These are phyloP conservation scores for Puccinia polysora DNA, from an alignment of 1,284 basidiomycete species.

Conservation along the genomic window DNA sequence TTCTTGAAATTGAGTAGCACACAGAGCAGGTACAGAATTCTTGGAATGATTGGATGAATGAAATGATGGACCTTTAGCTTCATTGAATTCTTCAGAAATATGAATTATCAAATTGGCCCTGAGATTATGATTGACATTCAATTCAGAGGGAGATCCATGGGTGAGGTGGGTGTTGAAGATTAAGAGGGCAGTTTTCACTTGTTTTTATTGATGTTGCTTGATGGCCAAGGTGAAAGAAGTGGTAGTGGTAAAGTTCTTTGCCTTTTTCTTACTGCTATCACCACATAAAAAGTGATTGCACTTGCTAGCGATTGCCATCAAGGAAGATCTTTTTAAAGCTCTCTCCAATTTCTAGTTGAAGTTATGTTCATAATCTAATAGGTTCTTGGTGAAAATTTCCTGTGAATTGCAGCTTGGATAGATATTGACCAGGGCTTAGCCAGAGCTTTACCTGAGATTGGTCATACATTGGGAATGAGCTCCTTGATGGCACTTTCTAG, in stretches of 20 bases:
- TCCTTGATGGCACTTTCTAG: too few relatives aligned
- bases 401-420: too few relatives aligned
- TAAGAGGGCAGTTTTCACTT: conserved; percentile 87
- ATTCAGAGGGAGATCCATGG: conserved; percentile 85
- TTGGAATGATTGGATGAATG: conserved; percentile 55
- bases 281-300: too few relatives aligned
- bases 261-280: conserved; percentile 45
- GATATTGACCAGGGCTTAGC: too few relatives aligned
- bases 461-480: too few relatives aligned
- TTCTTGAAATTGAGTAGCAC: conserved; percentile 88
- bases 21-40: conserved; percentile 49
- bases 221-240: conserved; percentile 66
- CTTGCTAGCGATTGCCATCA: too few relatives aligned
- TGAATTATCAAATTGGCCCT: conserved; percentile 90
- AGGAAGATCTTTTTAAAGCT: too few relatives aligned
- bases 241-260: conserved; percentile 55
- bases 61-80: conserved; percentile 35
- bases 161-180: conserved; percentile 95
- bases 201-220: conserved; percentile 92
- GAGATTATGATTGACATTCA: conserved; percentile 95
- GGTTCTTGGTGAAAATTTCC: too few relatives aligned
- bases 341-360: too few relatives aligned
- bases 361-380: too few relatives aligned
- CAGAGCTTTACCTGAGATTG: too few relatives aligned
- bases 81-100: conserved; percentile 60